Percentiles rank a stretch among this genome's conserved stretches.
Evolutionary conservation across 2,329 filamentous ascomycete species (phyloP).

Genomic region (Paraconiothyrium brasiliense): DNA sequence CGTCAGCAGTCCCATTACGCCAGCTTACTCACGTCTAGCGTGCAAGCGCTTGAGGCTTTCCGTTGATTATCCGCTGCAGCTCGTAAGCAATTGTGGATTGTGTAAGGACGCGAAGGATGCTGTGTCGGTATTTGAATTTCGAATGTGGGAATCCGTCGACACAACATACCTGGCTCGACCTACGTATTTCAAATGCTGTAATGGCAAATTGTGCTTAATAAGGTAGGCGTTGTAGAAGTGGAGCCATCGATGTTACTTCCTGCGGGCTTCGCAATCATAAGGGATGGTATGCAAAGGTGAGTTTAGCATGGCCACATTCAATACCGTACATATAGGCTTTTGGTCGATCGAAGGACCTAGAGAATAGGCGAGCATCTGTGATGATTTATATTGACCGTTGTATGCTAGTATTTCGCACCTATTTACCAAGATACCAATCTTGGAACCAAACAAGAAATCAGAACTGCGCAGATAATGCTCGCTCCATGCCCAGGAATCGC

Average conservation of each 20-base stretch:
- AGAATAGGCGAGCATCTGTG: background rate
- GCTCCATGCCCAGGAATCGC: background rate
- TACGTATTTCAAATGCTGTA: too few species aligned
- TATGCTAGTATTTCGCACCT: background rate
- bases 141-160: background rate
- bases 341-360: background rate
- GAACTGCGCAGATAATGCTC: background rate
- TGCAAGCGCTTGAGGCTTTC: background rate
- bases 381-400: background rate
- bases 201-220: too few species aligned
- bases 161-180: too few species aligned
- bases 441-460: background rate
- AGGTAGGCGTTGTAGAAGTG: too few species aligned
- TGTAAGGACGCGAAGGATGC: background rate
- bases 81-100: slow-evolving; percentile 5
- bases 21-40: slow-evolving; percentile 30
- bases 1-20: slow-evolving; percentile 28
- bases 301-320: too few species aligned
- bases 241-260: too few species aligned
- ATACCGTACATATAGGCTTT: too few species aligned
- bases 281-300: too few species aligned
- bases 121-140: background rate
- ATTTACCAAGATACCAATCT: background rate
- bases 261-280: too few species aligned
- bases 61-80: slow-evolving; percentile 5